phyloP scores from a whole-genome alignment of 2,329 filamentous ascomycete species.

The Lasiodiplodia sp. region DNA sequence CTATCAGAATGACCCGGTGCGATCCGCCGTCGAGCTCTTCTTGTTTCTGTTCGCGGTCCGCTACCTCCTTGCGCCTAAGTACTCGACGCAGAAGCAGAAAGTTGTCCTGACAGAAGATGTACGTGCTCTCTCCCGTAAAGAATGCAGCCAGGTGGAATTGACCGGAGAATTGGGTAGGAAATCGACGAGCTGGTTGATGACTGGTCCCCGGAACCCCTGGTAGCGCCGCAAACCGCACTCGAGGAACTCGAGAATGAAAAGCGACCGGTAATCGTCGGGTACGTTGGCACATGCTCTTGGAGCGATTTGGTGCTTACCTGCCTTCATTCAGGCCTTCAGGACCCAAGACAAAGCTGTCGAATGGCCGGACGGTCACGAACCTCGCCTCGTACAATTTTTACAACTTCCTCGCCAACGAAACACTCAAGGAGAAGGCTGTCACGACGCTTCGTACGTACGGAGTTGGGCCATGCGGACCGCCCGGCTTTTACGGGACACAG shows the following conservation, averaged over 20 bases:
- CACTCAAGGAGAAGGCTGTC: constrained; percentile 93
- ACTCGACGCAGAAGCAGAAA: constrained; percentile 88
- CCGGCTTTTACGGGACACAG: constrained; percentile 97
- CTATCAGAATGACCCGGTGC: constrained; percentile 95
- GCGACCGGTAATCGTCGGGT: constrained; percentile 88
- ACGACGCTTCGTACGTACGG: constrained; percentile 93
- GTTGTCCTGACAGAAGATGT: constrained; percentile 84
- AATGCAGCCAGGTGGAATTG: not conserved
- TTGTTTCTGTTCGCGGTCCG: constrained; percentile 94
- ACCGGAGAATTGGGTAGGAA: constrained; percentile 62
- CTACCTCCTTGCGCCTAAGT: constrained; percentile 89
- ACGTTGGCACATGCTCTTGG: constrained; percentile 38
- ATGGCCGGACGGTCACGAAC: constrained; percentile 89
- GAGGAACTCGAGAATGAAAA: constrained; percentile 86
- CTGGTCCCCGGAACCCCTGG: constrained; percentile 93
- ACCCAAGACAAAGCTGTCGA: constrained; percentile 86
- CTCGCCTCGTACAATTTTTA: constrained; percentile 97
- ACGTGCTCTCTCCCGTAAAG: not conserved
- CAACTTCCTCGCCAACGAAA: constrained; percentile 93
- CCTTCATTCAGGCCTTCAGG: constrained; percentile 74
- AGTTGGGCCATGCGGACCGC: constrained; percentile 94
- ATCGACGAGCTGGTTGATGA: constrained; percentile 97
- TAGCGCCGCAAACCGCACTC: constrained; percentile 73
- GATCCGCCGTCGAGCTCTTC: constrained; percentile 91
- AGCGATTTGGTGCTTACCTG: constrained; percentile 10